Evolutionary conservation across 768 basidiomycete genomes (phyloP).

Genomic region (Pisolithus tinctorius): DNA sequence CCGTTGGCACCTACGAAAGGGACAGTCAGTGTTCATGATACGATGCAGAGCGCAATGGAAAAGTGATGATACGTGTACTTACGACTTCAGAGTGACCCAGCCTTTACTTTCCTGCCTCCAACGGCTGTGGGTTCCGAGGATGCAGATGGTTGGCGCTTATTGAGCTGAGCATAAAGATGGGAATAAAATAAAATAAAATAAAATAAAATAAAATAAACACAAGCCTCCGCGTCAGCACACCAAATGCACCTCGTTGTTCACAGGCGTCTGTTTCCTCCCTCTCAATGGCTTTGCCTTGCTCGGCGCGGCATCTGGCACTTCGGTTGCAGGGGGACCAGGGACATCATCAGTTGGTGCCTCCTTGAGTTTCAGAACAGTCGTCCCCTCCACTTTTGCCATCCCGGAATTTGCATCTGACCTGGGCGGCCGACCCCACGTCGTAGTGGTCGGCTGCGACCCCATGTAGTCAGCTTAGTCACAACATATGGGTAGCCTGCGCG

Average conservation of each 20-base stretch:
- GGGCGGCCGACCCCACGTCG: constrained; percentile 12
- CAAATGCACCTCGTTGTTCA: constrained; percentile 1
- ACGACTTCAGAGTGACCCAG: background rate
- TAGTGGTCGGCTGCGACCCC: background rate
- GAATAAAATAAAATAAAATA: no score
- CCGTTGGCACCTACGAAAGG: no score
- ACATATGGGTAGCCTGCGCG: no score
- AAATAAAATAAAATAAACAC: no score
- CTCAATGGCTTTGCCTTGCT: constrained; percentile 9
- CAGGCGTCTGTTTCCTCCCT: constrained; percentile 4
- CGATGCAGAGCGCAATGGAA: background rate
- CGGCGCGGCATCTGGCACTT: constrained; percentile 12
- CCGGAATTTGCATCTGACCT: background rate
- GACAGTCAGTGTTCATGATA: background rate
- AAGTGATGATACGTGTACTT: background rate
- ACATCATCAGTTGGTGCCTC: background rate
- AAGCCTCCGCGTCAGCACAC: no score
- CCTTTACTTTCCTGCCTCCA: constrained; percentile 3
- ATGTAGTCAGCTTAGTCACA: no score
- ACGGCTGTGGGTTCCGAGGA: background rate
- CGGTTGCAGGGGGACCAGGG: background rate
- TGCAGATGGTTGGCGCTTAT: no score
- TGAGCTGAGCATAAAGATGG: no score
- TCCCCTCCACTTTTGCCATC: background rate
- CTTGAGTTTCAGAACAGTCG: background rate